Conservation (phyloP, 2,329 filamentous ascomycete species). For the Penicillium sp. region DNA sequence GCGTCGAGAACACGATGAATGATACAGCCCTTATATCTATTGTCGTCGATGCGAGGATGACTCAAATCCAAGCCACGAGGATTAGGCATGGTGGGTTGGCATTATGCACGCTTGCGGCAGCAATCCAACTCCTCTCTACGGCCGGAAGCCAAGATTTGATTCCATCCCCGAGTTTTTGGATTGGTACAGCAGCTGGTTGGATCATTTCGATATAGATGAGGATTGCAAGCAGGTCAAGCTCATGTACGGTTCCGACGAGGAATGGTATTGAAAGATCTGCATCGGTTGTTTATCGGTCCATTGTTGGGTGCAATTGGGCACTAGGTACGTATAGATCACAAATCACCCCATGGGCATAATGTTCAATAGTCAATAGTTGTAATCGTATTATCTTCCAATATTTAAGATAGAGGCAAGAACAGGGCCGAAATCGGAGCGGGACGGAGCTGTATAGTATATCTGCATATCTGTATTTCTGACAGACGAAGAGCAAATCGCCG, state of each 20-base stretch:
- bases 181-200: slow-evolving; percentile 14
- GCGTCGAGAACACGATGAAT: background rate
- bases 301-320: no score
- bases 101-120: background rate
- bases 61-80: background rate
- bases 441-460: no score
- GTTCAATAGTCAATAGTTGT: no score
- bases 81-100: slow-evolving; percentile 1
- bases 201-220: background rate
- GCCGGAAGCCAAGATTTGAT: slow-evolving; percentile 11
- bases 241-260: no score
- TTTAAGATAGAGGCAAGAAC: no score
- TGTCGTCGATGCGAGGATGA: background rate
- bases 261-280: no score
- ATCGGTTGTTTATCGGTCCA: no score
- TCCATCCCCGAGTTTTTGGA: slow-evolving; percentile 15
- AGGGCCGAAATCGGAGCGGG: background rate
- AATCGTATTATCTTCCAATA: no score
- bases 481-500: background rate
- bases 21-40: background rate
- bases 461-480: background rate
- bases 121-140: slow-evolving; percentile 5
- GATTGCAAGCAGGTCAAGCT: background rate
- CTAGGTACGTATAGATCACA: no score
- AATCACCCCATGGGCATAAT: no score